Evolutionary conservation across 306 rosid species (phyloP).

Genomic region (Cicer yamashitae): DNA sequence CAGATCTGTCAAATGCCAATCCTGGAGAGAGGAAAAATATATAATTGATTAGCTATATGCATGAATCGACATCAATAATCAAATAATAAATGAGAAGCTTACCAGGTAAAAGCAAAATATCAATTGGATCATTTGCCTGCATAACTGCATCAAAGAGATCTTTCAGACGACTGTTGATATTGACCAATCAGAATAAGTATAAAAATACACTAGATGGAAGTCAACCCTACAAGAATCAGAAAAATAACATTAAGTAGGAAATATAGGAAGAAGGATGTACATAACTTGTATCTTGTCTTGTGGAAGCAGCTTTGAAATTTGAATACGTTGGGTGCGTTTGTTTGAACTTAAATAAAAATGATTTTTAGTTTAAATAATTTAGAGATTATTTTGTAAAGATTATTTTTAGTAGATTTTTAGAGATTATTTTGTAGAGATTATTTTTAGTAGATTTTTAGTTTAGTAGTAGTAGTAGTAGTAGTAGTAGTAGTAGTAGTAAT

Average conservation of each 20-base stretch:
- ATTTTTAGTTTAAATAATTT: too few relatives aligned
- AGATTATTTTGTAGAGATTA: too few relatives aligned
- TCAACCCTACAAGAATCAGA: constrained; percentile 43
- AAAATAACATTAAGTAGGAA: constrained; percentile 40
- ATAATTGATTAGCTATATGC: constrained; percentile 29
- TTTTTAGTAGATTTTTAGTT: too few relatives aligned
- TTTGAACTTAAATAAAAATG: too few relatives aligned
- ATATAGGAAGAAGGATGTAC: constrained; percentile 21
- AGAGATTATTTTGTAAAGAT: too few relatives aligned
- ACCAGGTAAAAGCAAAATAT: constrained; percentile 93
- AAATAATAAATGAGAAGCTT: constrained; percentile 39
- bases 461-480: too few relatives aligned
- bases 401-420: too few relatives aligned
- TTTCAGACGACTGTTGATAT: constrained; percentile 46
- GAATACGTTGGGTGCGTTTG: too few relatives aligned
- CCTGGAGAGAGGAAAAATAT: constrained; percentile 57
- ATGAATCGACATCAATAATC: constrained; percentile 25
- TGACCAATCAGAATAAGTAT: constrained; percentile 45
- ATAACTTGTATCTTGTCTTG: constrained; percentile 1
- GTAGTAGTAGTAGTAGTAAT: too few relatives aligned
- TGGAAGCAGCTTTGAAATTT: constrained; percentile 15
- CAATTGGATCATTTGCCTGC: constrained; percentile 90
- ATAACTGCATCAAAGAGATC: constrained; percentile 75
- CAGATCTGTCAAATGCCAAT: constrained; percentile 89
- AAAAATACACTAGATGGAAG: constrained; percentile 44